Evolutionary conservation across 1,284 basidiomycete species (phyloP), one percentile per base, ranked within the genome.

Genomic region (Microbotryum intermedium): DNA sequence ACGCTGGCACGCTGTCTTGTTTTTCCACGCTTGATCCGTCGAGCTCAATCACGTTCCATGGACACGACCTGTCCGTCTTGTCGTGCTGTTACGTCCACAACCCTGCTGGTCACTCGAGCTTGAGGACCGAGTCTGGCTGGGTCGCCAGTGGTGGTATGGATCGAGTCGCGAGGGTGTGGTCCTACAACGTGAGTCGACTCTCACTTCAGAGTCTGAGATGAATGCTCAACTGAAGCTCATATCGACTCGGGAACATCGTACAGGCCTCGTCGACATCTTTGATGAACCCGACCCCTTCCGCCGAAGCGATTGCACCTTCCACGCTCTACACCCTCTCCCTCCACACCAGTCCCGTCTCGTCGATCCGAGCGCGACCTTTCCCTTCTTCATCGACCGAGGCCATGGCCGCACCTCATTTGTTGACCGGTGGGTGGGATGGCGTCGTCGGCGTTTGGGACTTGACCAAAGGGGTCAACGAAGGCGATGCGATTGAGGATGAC

Each of bases 101-200:
- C 1, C 50, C 70, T 9, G 67, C 75, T 6, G 65, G 74, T 5
- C 71, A 74, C 18, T 67, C 68, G 20, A 39, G 34, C 34, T 39
- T 16, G 34, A 39, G 34, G 18, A 16, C 34, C 34, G 61, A 67
- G 28, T 78, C 79, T 29, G 74, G 79, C 55, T 74, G 80, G 67
- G 60, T 87, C 45, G 75, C 93, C 42, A 89, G 86, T 1, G 91
- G 83, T 43, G 84, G 87, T 1, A 90, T 92, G 50, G 92, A 97
- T 73, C 82, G 90, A 45, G 85, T 86, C 10, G 71, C 74, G 6
- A 69, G 73, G 20, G 62, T 76, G 3, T 72, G 69, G 69, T 59
- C 66, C 45, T 67, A 67, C 57, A 52, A 60, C 43, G 66, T 65
- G 30, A 10, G 64, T 34, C 50, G n/a, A 25, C 18, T 42, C 20